phyloP scores from a whole-genome alignment of 2,329 filamentous ascomycete species.

The Pestalotiopsis sp. region DNA sequence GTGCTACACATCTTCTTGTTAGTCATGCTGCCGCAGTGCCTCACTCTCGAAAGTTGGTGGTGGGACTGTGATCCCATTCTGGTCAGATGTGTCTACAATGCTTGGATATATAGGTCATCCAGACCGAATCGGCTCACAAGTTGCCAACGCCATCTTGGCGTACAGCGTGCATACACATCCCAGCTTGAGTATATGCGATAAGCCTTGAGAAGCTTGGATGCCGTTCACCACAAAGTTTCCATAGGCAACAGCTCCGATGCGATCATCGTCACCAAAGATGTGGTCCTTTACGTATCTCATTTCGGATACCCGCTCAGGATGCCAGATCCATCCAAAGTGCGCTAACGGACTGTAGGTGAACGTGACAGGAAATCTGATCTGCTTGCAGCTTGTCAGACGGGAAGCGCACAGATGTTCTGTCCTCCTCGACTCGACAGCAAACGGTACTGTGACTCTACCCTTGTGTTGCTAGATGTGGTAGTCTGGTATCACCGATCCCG shows the following conservation, averaged over 20 bases:
- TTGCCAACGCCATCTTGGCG: neutral
- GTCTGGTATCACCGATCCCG: neutral
- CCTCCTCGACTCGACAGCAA: neutral
- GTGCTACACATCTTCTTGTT: neutral
- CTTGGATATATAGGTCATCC: neutral
- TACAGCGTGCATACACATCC: neutral
- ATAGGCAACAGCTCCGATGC: neutral
- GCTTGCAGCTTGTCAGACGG: neutral
- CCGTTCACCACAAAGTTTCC: too few relatives aligned
- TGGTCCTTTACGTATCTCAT: neutral
- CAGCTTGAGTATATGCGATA: neutral
- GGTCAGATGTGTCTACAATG: neutral
- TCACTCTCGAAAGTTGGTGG: neutral
- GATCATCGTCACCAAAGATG: too few relatives aligned
- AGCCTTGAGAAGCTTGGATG: too few relatives aligned
- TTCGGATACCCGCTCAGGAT: too few relatives aligned
- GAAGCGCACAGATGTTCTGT: neutral
- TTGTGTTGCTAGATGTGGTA: neutral
- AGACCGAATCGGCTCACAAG: neutral
- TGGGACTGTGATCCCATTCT: neutral
- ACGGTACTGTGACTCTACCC: neutral
- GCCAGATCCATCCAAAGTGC: neutral
- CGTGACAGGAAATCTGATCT: neutral
- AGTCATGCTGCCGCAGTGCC: neutral
- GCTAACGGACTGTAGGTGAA: too few relatives aligned